phyloP scores from a whole-genome alignment of 2,329 filamentous ascomycete genomes.

The Cylindrodendrum hubeiense region DNA sequence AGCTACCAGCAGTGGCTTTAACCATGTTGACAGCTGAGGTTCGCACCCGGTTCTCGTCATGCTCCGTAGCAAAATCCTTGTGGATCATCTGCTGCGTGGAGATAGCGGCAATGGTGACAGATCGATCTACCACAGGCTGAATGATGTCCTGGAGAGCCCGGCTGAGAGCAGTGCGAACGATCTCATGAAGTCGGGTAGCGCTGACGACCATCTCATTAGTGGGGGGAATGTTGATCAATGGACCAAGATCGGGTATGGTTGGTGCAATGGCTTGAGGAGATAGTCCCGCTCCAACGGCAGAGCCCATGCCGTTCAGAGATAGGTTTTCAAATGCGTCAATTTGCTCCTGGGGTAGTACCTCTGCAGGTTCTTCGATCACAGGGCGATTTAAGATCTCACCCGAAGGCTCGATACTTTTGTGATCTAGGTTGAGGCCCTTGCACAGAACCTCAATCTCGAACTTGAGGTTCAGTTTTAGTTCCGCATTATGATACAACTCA shows the following conservation, averaged over 20 bases:
- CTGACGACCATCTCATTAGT: constrained; percentile 84
- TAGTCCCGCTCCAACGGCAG: constrained; percentile 77
- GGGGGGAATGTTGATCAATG: constrained; percentile 83
- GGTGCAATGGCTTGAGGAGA: constrained; percentile 83
- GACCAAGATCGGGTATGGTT: constrained; percentile 85
- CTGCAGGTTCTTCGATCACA: constrained; percentile 71
- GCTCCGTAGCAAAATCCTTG: constrained; percentile 96
- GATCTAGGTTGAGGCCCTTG: constrained; percentile 90
- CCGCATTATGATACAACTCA: constrained; percentile 92
- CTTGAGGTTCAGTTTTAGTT: constrained; percentile 95
- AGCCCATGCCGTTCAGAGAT: constrained; percentile 79
- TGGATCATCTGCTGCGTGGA: constrained; percentile 95
- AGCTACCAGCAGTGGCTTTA: constrained; percentile 90
- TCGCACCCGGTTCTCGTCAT: constrained; percentile 87
- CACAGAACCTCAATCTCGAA: constrained; percentile 99
- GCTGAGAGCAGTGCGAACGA: constrained; percentile 87
- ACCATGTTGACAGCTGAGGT: constrained; percentile 94
- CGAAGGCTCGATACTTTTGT: constrained; percentile 90
- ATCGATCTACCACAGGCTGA: constrained; percentile 95
- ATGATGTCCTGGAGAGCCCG: constrained; percentile 97
- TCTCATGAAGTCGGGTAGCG: constrained; percentile 75
- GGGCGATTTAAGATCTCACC: constrained; percentile 85
- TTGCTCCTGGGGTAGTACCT: constrained; percentile 73
- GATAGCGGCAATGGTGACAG: constrained; percentile 97
- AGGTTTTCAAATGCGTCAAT: constrained; percentile 88